phyloP scores from a whole-genome alignment of 2,329 filamentous ascomycete species.

The Alternaria incomplexa region DNA sequence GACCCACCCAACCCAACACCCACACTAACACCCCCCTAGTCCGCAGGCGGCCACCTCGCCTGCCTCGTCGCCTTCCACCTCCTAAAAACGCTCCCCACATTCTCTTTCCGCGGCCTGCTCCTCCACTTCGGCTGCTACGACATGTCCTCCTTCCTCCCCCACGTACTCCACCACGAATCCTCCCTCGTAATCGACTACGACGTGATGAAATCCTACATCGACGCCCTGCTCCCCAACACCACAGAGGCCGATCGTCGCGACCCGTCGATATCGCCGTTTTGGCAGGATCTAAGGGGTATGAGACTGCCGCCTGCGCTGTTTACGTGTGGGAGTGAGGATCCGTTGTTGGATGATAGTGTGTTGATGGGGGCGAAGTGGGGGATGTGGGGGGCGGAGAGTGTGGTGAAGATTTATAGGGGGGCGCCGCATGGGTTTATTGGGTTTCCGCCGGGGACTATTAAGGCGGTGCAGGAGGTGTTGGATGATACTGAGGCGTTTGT shows the following conservation, averaged over 20 bases:
- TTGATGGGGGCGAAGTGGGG: conserved; percentile 63
- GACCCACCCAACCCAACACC: neutral
- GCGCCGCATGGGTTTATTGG: conserved; percentile 61
- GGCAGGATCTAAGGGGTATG: conserved; percentile 50
- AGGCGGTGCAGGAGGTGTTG: conserved; percentile 47
- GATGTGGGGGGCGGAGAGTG: conserved; percentile 57
- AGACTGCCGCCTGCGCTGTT: conserved; percentile 62
- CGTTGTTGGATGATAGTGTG: conserved; percentile 59
- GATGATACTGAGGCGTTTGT: conserved; percentile 51
- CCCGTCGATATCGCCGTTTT: conserved; percentile 58
- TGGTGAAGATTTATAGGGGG: conserved; percentile 62
- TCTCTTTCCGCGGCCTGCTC: conserved; percentile 58
- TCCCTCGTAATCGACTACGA: conserved; percentile 55
- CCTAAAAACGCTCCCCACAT: conserved; percentile 43
- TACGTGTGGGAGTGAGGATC: conserved; percentile 61
- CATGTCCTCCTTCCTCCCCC: conserved; percentile 52
- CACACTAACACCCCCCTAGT: conserved; percentile 34
- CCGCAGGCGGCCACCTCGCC: conserved; percentile 60
- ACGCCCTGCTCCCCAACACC: conserved; percentile 54
- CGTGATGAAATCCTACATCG: conserved; percentile 55
- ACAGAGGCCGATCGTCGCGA: conserved; percentile 51
- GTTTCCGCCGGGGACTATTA: conserved; percentile 47
- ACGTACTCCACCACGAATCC: conserved; percentile 47
- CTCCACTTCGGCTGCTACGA: conserved; percentile 62
- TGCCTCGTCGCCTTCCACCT: conserved; percentile 57